These are phyloP conservation scores for Vigna angularis DNA, from an alignment of 306 rosid genomes.

Conservation along the genomic window DNA sequence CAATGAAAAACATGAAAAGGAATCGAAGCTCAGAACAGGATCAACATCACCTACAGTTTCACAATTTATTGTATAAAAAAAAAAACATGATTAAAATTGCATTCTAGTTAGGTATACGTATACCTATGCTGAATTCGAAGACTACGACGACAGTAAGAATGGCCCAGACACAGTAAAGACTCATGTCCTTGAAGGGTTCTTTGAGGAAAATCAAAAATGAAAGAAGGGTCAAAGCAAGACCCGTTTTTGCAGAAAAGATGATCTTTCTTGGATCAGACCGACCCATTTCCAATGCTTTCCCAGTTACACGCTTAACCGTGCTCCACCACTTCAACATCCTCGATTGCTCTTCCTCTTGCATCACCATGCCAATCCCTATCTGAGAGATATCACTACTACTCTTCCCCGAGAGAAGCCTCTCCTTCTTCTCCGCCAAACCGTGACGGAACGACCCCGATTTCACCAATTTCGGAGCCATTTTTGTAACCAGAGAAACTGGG, in stretches of 20 bases:
- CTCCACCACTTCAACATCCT: slow-evolving; percentile 37
- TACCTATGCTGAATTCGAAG: slow-evolving; percentile 92
- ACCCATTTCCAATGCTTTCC: slow-evolving; percentile 71
- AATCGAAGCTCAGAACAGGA: background rate
- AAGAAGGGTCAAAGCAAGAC: slow-evolving; percentile 74
- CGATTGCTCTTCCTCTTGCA: slow-evolving; percentile 35
- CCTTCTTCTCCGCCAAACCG: slow-evolving; percentile 68
- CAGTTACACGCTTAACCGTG: slow-evolving; percentile 39
- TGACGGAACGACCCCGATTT: slow-evolving; percentile 72
- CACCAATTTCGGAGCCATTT: slow-evolving; percentile 46
- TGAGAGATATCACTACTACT: slow-evolving; percentile 45
- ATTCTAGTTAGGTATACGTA: background rate
- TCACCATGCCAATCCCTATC: slow-evolving; percentile 45
- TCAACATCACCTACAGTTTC: background rate
- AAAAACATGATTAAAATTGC: background rate
- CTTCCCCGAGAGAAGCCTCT: slow-evolving; percentile 62
- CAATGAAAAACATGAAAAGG: background rate
- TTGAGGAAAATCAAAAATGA: slow-evolving; percentile 79
- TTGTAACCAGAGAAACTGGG: background rate
- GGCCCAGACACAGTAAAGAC: slow-evolving; percentile 82
- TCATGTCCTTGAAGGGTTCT: slow-evolving; percentile 65
- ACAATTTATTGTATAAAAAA: background rate
- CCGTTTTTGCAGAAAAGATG: slow-evolving; percentile 84
- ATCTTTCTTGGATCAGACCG: slow-evolving; percentile 81
- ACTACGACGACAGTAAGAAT: slow-evolving; percentile 93